Conservation (phyloP, 2,329 filamentous ascomycete species). For the Trichoderma breve region DNA sequence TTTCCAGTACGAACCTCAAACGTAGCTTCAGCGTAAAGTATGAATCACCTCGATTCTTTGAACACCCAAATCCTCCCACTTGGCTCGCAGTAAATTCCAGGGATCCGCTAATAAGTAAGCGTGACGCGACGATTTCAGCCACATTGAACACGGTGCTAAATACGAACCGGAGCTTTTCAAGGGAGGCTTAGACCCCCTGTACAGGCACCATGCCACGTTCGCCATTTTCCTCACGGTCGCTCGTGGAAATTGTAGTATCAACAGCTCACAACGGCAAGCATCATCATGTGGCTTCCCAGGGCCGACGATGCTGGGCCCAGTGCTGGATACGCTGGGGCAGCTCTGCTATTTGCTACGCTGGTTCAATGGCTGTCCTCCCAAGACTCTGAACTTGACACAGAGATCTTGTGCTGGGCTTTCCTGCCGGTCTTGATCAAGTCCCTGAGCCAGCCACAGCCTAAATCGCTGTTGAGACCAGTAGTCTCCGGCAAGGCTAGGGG, state of each 20-base stretch:
- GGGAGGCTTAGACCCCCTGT: neutral
- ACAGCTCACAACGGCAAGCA: neutral
- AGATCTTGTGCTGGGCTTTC: constrained; percentile 7
- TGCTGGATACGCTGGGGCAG: neutral
- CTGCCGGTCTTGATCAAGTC: neutral
- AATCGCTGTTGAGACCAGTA: neutral
- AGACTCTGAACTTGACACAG: constrained; percentile 1
- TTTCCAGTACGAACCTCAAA: neutral
- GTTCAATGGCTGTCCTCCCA: constrained; percentile 1
- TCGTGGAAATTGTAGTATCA: neutral
- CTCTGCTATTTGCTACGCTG: constrained; percentile 6
- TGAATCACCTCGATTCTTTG: neutral
- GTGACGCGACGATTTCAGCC: constrained; percentile 1
- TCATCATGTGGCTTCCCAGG: constrained; percentile 1
- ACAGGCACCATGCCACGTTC: neutral
- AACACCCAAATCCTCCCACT: neutral
- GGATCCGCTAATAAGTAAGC: neutral
- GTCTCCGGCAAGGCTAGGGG: neutral
- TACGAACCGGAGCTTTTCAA: neutral
- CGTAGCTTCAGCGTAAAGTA: neutral
- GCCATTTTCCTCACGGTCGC: neutral
- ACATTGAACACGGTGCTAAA: neutral
- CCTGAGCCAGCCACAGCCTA: neutral
- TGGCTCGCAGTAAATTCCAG: neutral
- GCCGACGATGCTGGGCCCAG: neutral